Evolutionary conservation across 2,329 filamentous ascomycete genomes (phyloP), one percentile per base, ranked within the genome.

Genomic region (Rhytidhysteron rufulum): DNA sequence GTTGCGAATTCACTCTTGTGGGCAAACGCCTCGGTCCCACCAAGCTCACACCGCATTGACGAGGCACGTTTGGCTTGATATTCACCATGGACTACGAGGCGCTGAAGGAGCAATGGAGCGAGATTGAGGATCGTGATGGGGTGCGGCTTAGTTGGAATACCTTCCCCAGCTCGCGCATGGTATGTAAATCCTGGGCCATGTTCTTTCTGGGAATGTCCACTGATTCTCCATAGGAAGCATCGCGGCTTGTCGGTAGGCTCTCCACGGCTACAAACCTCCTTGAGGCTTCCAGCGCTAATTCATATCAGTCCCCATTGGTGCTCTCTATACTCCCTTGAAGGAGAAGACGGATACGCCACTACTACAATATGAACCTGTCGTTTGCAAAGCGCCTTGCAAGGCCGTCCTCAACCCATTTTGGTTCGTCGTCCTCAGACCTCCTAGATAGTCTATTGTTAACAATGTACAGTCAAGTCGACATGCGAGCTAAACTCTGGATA

Each of bases 71-170:
- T 25, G 40, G 37, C 19, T 21, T 15, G 9, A 39, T 37, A 22
- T 35, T 47, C 59, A 73, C 48, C 48, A 95, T 95, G 89, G 90
- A 95, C 66, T 95, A 88, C 76, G 90, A 96, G 68, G 79, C 83
- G 54, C 73, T 95, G 54, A 96, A 96, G 73, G 90, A 96, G 70
- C 86, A 91, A 73, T 96, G 90, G 90, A 88, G 85, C 60, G 89
- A 96, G 67, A 84, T 95, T 43, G 93, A 98, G 74, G 93, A 98
- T 62, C 83, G 88, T 55, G 93, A 98, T 81, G 93, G 93, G 46
- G 82, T 97, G 60, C 84, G 93, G 49, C 78, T 98, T 52, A 96
- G 91, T 71, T 98, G 93, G 93, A 98, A 98, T 66, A 94, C 94
- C 46, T 95, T 98, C 62, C 93, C 93, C 36, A 96, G 90, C 74